phyloP scores from a whole-genome alignment of 495 filamentous ascomycete species.

The Neurospora tetrasperma region DNA sequence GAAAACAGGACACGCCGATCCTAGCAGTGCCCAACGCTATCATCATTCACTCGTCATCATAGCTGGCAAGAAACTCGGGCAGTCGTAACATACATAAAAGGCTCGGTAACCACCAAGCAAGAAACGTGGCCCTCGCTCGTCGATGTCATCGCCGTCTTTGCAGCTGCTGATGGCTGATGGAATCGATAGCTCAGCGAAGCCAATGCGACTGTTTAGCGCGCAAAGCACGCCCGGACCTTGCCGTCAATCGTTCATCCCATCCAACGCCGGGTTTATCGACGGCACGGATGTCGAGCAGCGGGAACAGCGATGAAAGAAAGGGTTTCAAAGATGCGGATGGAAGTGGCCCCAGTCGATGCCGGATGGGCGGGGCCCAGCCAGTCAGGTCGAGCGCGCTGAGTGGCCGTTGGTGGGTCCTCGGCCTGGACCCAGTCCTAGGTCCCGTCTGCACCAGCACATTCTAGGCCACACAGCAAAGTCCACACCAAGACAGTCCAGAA shows the following conservation, averaged over 20 bases:
- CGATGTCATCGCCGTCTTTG: background rate
- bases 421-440: background rate
- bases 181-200: background rate
- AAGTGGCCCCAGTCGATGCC: background rate
- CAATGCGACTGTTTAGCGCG: background rate
- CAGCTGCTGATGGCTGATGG: background rate
- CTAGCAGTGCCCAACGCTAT: background rate
- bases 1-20: background rate
- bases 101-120: background rate
- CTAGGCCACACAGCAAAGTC: background rate
- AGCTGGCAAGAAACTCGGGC: background rate
- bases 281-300: background rate
- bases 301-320: background rate
- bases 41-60: background rate
- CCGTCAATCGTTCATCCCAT: background rate
- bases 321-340: background rate
- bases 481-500: background rate
- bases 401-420: background rate
- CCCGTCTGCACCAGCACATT: background rate
- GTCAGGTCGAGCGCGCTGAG: background rate
- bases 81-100: background rate
- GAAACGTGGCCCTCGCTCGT: background rate
- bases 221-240: background rate
- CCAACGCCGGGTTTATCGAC: background rate
- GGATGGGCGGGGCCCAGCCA: background rate